Base-by-base conservation (phyloP, 495 filamentous ascomycete genomes). In the Penicillium desertorum region DNA sequence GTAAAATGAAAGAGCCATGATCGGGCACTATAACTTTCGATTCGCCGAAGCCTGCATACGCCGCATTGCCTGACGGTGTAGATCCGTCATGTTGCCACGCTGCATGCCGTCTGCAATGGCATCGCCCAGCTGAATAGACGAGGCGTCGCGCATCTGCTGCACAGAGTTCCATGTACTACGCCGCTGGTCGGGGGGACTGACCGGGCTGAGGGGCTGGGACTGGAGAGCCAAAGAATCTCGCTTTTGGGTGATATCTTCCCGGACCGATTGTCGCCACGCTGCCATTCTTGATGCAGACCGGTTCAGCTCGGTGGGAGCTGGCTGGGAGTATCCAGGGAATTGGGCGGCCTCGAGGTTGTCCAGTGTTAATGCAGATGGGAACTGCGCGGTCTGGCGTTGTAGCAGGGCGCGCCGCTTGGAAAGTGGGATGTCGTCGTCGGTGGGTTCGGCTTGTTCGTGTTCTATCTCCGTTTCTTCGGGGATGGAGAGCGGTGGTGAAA, bases 11-110 rank as follows among this genome's bases (percentile, higher is more conserved):
- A 14, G 52, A 39, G 8, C n/a, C 16, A 29, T 46, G 25, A 17
- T 23, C 29, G n/a, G 14, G 32, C 29, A 47, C 54, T 62, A 64
- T 45, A 66, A 36, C 45, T 66, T 61, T 46, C 77, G 76, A 65
- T 86, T 89, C 3, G 87, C 88, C 19, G 76, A 76, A 20, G 84
- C 82, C 74, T 96, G 93, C 87, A 98, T 88, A 68, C 79, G 83
- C 61, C 90, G 77, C 81, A 98, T 81, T 1, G 89, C 91, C 56
- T 93, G 86, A 50, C 87, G 78, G 71, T 98, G 93, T 41, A 86
- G 77, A 43, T 90, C 88, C 36, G 87, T 75, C 80, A 96, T 85
- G 59, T 85, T 83, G 0, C 86, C 84, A 10, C 83, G 84, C 45
- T 90, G 79, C 90, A 95, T 94, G 54, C 84, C 79, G 61, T 85